These are phyloP conservation scores for Trypanosoma congolense DNA, from an alignment of 208 protist species.

Conservation along the genomic window DNA sequence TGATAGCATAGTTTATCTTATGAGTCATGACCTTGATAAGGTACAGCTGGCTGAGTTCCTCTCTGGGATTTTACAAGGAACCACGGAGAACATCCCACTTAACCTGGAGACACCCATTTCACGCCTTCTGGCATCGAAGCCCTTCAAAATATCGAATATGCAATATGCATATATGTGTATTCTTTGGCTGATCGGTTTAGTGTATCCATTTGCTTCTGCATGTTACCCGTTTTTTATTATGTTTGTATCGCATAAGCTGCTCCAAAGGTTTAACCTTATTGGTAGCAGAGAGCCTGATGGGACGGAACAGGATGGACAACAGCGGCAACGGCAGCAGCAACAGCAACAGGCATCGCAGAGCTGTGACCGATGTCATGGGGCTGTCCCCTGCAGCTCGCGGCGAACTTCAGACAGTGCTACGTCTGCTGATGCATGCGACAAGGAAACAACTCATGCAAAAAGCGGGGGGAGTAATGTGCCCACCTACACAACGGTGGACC, in stretches of 20 bases:
- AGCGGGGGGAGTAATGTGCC: neutral
- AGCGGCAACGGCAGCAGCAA: constrained; percentile 1
- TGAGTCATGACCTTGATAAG: constrained; percentile 18
- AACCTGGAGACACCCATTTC: constrained; percentile 25
- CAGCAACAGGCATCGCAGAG: neutral
- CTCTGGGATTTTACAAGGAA: constrained; percentile 10
- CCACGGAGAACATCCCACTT: constrained; percentile 4
- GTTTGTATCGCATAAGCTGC: constrained; percentile 59
- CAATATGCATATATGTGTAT: constrained; percentile 48
- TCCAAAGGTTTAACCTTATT: constrained; percentile 17
- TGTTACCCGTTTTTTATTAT: constrained; percentile 67
- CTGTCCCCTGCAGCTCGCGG: neutral
- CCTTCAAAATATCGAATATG: constrained; percentile 49
- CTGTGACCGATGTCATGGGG: neutral
- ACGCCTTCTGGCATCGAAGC: constrained; percentile 26
- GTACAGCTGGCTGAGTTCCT: constrained; percentile 30
- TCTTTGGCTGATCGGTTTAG: constrained; percentile 31
- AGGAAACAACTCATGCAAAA: neutral
- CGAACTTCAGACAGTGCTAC: neutral
- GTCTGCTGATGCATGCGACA: neutral
- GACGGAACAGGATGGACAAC: constrained; percentile 7
- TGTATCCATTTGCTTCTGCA: constrained; percentile 39
- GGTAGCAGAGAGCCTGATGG: constrained; percentile 2
- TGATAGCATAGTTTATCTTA: constrained; percentile 39
- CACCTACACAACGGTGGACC: constrained; percentile 40